These are phyloP conservation scores for Euphorbia pulcherrima DNA, from an alignment of 345 rosid genomes.

Conservation along the genomic window DNA sequence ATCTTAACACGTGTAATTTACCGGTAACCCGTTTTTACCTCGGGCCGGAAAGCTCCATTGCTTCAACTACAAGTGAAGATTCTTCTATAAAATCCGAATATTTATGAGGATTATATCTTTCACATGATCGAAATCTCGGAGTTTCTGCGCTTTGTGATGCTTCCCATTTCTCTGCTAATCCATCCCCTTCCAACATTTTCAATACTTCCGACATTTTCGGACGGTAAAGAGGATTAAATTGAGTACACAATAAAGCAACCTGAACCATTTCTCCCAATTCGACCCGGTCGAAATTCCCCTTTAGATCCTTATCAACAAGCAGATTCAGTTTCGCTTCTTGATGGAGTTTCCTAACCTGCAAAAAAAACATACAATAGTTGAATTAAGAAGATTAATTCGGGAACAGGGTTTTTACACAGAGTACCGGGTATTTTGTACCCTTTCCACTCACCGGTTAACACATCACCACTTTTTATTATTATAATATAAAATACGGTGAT, in stretches of 20 bases:
- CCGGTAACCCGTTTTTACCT: slow-evolving; percentile 51
- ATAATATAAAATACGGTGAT: too few species aligned
- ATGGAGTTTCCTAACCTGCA: slow-evolving; percentile 83
- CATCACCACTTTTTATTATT: too few species aligned
- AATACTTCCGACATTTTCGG: slow-evolving; percentile 77
- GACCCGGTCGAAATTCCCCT: slow-evolving; percentile 50
- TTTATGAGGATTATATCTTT: slow-evolving; percentile 36
- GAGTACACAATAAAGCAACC: slow-evolving; percentile 80
- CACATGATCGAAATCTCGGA: slow-evolving; percentile 43
- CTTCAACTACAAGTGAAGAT: slow-evolving; percentile 84
- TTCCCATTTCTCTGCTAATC: slow-evolving; percentile 83
- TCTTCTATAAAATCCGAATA: slow-evolving; percentile 85
- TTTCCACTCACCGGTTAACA: too few species aligned
- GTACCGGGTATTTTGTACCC: too few species aligned
- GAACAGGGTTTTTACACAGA: too few species aligned
- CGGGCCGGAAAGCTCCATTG: slow-evolving; percentile 97
- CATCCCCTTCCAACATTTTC: slow-evolving; percentile 82
- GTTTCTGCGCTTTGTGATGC: slow-evolving; percentile 53
- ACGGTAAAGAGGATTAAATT: slow-evolving; percentile 59
- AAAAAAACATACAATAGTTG: background rate
- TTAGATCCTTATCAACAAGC: slow-evolving; percentile 75
- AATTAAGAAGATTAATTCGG: too few species aligned
- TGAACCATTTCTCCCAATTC: slow-evolving; percentile 75
- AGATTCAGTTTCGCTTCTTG: slow-evolving; percentile 67
- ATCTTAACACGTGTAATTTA: too few species aligned